Evolutionary conservation across 1,139 yeast genomes (phyloP).

Genomic region (Lodderomyces margitis): DNA sequence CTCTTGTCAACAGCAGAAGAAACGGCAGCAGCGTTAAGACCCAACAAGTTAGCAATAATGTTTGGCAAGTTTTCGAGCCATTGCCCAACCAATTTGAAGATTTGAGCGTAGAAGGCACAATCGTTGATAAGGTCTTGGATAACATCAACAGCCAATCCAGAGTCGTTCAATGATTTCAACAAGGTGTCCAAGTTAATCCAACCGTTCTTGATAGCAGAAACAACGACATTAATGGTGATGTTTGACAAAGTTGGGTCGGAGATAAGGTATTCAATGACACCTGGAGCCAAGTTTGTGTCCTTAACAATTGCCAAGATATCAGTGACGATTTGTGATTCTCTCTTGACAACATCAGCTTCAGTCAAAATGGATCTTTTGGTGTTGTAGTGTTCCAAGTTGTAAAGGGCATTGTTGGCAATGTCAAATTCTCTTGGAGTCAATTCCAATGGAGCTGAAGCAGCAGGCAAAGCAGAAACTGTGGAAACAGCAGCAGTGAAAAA

Average conservation of each 20-base stretch:
- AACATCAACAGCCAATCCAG: constrained; percentile 43
- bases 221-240: constrained; percentile 30
- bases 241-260: constrained; percentile 32
- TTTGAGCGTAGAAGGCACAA: constrained; percentile 42
- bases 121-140: constrained; percentile 37
- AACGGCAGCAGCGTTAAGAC: constrained; percentile 23
- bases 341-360: constrained; percentile 27
- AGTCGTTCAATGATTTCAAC: constrained; percentile 42
- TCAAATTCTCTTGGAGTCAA: constrained; percentile 35
- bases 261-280: constrained; percentile 33
- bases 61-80: constrained; percentile 32
- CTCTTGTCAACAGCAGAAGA: constrained; percentile 13
- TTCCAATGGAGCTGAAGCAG: constrained; percentile 15
- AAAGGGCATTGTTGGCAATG: constrained; percentile 27
- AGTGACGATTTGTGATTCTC: constrained; percentile 45
- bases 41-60: constrained; percentile 24
- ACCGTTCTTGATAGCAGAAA: constrained; percentile 33
- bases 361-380: constrained; percentile 30
- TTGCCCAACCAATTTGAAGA: constrained; percentile 35
- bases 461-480: constrained; percentile 37
- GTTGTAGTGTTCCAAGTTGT: constrained; percentile 26
- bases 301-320: constrained; percentile 41
- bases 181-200: constrained; percentile 36
- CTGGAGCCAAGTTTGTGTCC: constrained; percentile 40
- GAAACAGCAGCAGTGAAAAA: constrained; percentile 32